A percentile compares a stretch with the other conserved stretches of the same genome.
These are phyloP conservation scores for Lunularia cruciata DNA, from an alignment of 225 moss, liverwort and hornwort genomes.

Conservation along the genomic window DNA sequence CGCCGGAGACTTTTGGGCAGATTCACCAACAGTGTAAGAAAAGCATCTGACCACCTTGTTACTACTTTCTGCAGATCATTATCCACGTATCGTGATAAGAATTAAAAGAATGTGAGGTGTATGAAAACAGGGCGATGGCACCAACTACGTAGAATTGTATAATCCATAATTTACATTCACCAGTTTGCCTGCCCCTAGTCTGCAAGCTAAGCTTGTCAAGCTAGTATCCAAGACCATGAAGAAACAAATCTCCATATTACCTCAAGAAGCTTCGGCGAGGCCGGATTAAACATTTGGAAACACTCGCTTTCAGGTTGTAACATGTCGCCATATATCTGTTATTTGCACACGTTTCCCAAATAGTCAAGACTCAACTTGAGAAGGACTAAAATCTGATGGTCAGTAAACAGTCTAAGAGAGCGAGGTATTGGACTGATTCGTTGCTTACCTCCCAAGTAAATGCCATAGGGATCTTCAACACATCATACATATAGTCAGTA, in stretches of 20 bases:
- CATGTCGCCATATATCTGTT: constrained; percentile 45
- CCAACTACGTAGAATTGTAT: too few relatives aligned
- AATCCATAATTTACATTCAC: too few relatives aligned
- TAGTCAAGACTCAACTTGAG: neutral
- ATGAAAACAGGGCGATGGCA: too few relatives aligned
- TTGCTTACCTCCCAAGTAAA: constrained; percentile 49
- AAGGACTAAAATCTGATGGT: neutral
- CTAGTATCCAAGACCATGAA: too few relatives aligned
- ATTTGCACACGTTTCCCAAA: constrained; percentile 5
- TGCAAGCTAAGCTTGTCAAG: too few relatives aligned
- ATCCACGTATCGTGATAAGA: neutral
- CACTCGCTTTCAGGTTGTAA: constrained; percentile 36
- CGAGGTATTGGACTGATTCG: neutral
- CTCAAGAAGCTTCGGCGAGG: constrained; percentile 17
- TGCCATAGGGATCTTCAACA: constrained; percentile 52
- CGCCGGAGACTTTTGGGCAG: constrained; percentile 34
- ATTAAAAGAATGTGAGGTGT: too few relatives aligned
- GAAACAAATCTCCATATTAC: neutral
- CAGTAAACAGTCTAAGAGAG: neutral
- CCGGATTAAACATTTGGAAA: constrained; percentile 54
- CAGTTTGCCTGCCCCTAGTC: too few relatives aligned
- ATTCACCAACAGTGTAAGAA: constrained; percentile 35
- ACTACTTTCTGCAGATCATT: constrained; percentile 35
- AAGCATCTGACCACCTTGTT: constrained; percentile 42
- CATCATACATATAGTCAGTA: constrained; percentile 87